Evolutionary conservation across 1,284 basidiomycete species (phyloP).

Genomic region (Phenoliferia sp.): DNA sequence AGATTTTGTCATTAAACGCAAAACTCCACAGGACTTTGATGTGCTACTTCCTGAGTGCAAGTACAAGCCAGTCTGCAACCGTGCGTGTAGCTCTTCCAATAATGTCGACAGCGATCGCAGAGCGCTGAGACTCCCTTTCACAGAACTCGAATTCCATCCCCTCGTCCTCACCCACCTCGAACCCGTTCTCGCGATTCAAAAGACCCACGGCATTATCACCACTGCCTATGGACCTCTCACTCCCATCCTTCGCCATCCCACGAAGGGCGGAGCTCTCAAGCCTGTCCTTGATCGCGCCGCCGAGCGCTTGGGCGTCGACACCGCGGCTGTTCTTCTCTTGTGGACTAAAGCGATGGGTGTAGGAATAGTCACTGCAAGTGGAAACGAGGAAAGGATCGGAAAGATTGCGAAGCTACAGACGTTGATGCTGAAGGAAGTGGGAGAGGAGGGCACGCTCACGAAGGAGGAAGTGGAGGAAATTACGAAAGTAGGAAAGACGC

Average conservation of each 20-base stretch:
- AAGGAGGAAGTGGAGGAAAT: slow-evolving; percentile 59
- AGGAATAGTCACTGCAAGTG: slow-evolving; percentile 69
- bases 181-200: slow-evolving; percentile 29
- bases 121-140: background rate
- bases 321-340: slow-evolving; percentile 55
- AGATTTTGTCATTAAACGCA: too few species aligned
- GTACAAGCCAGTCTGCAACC: slow-evolving; percentile 35
- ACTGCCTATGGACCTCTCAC: slow-evolving; percentile 55
- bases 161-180: slow-evolving; percentile 29
- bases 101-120: background rate
- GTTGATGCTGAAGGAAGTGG: slow-evolving; percentile 46
- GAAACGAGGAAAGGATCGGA: slow-evolving; percentile 60
- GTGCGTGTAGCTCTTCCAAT: background rate
- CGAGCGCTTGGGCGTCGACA: slow-evolving; percentile 48
- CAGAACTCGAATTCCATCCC: slow-evolving; percentile 35
- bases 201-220: slow-evolving; percentile 30
- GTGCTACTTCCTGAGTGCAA: slow-evolving; percentile 26
- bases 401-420: slow-evolving; percentile 59
- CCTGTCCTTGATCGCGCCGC: slow-evolving; percentile 53
- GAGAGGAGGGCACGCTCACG: slow-evolving; percentile 44
- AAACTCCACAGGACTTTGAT: slow-evolving; percentile 24
- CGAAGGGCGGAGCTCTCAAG: slow-evolving; percentile 58
- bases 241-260: slow-evolving; percentile 43
- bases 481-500: slow-evolving; percentile 55
- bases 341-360: slow-evolving; percentile 58